Evolutionary conservation across 2,329 filamentous ascomycete genomes (phyloP).

Genomic region (Paracoccidioides lutzii): DNA sequence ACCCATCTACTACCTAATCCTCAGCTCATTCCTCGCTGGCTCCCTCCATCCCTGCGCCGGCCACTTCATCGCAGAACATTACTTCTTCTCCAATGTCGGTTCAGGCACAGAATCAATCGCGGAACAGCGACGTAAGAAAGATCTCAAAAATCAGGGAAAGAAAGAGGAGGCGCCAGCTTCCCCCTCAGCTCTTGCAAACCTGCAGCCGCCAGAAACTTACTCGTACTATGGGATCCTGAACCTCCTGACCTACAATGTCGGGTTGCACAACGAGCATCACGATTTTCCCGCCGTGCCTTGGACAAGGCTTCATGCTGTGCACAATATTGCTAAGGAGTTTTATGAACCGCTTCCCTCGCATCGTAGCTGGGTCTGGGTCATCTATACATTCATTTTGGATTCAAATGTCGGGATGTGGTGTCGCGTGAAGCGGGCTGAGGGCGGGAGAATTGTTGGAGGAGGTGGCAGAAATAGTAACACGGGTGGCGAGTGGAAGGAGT

Average conservation of each 20-base stretch:
- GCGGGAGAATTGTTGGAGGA: conserved; percentile 47
- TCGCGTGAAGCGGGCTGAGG: conserved; percentile 81
- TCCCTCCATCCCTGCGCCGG: conserved; percentile 87
- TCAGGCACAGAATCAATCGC: conserved; percentile 39
- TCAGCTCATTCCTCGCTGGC: conserved; percentile 86
- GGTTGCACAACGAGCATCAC: conserved; percentile 96
- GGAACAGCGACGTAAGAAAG: conserved; percentile 30
- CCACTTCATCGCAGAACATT: conserved; percentile 98
- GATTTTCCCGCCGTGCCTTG: conserved; percentile 96
- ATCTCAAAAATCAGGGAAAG: conserved; percentile 9
- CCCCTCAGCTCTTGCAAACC: conserved; percentile 35
- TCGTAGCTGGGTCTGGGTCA: conserved; percentile 79
- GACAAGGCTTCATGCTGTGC: conserved; percentile 68
- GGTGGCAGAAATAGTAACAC: conserved; percentile 30
- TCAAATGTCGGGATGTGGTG: conserved; percentile 80
- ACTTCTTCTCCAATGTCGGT: conserved; percentile 46
- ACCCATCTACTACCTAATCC: conserved; percentile 66
- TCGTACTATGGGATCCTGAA: conserved; percentile 94
- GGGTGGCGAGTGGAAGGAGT: conserved; percentile 51
- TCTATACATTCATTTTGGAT: conserved; percentile 93
- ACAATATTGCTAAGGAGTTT: conserved; percentile 75
- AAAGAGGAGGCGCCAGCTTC: conserved; percentile 32
- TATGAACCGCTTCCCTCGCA: conserved; percentile 80
- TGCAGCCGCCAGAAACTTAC: conserved; percentile 81
- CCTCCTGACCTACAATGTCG: conserved; percentile 89